phyloP scores from a whole-genome alignment of 1,284 basidiomycete genomes.

The Trametes polyzona region DNA sequence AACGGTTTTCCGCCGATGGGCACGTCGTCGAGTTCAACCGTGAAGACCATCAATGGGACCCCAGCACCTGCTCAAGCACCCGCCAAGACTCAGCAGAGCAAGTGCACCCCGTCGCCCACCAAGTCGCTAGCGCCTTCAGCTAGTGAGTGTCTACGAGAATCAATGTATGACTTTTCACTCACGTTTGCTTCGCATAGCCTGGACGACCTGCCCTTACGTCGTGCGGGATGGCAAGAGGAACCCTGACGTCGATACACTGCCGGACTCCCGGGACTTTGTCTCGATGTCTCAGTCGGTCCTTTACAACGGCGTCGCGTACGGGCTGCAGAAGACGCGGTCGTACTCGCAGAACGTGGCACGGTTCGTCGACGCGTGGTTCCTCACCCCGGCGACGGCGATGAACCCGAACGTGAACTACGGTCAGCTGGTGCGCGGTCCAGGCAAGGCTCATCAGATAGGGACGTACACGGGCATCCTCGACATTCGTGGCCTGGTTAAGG shows the following conservation, averaged over 20 bases:
- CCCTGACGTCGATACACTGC: slow-evolving; percentile 61
- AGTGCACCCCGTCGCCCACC: slow-evolving; percentile 44
- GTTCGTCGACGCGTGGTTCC: slow-evolving; percentile 63
- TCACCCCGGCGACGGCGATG: slow-evolving; percentile 60
- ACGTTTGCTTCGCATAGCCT: slow-evolving; percentile 43
- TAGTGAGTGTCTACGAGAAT: slow-evolving; percentile 19
- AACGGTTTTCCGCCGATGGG: slow-evolving; percentile 8
- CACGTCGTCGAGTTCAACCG: slow-evolving; percentile 12
- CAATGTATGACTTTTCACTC: neutral
- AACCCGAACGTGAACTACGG: slow-evolving; percentile 72
- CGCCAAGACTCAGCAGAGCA: slow-evolving; percentile 29
- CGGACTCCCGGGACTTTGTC: slow-evolving; percentile 57
- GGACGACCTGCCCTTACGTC: slow-evolving; percentile 66
- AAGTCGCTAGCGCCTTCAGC: slow-evolving; percentile 40
- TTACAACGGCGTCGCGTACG: slow-evolving; percentile 64
- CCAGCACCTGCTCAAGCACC: slow-evolving; percentile 36
- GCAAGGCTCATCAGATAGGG: slow-evolving; percentile 48
- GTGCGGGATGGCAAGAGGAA: slow-evolving; percentile 68
- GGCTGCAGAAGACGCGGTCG: slow-evolving; percentile 43
- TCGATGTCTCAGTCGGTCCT: slow-evolving; percentile 62
- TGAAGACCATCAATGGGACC: slow-evolving; percentile 28
- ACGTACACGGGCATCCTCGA: slow-evolving; percentile 69
- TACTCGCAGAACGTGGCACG: slow-evolving; percentile 46
- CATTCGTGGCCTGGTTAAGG: slow-evolving; percentile 62
- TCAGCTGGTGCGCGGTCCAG: slow-evolving; percentile 68